Evolutionary conservation across 306 rosid species (phyloP).

Genomic region (Cucumis sativus): DNA sequence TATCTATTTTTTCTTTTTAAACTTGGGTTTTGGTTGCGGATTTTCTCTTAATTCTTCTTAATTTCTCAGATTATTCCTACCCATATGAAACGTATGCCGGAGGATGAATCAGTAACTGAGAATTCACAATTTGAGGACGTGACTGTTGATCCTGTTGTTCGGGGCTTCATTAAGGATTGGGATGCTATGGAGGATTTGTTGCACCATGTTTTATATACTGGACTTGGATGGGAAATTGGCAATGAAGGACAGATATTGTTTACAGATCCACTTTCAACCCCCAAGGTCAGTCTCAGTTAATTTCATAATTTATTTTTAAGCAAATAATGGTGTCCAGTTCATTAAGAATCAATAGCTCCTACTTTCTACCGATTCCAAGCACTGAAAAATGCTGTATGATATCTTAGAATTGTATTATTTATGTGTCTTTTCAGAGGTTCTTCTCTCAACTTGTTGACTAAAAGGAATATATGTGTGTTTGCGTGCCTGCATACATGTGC

Average conservation of each 20-base stretch:
- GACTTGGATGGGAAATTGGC: constrained; percentile 99
- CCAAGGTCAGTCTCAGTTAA: constrained; percentile 55
- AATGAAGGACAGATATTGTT: constrained; percentile 89
- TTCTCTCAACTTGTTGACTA: no score
- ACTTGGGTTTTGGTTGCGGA: neutral
- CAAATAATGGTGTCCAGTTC: neutral
- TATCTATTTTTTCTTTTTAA: neutral
- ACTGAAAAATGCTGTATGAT: neutral
- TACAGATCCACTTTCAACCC: constrained; percentile 91
- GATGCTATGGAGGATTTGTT: constrained; percentile 95
- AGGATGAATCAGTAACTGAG: constrained; percentile 44
- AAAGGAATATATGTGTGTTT: no score
- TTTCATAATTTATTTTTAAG: neutral
- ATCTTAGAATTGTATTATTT: neutral
- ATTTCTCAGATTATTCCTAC: constrained; percentile 64
- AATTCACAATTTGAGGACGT: constrained; percentile 31
- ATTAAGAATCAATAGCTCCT: neutral
- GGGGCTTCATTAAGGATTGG: constrained; percentile 79
- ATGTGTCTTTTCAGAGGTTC: no score
- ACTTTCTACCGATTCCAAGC: neutral
- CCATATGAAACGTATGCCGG: constrained; percentile 62
- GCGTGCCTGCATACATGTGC: no score
- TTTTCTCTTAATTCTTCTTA: neutral
- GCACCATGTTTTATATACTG: constrained; percentile 70
- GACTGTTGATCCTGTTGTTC: constrained; percentile 61